Evolutionary conservation across 441 rosid genomes (phyloP).

Genomic region (Populus hybrid): DNA sequence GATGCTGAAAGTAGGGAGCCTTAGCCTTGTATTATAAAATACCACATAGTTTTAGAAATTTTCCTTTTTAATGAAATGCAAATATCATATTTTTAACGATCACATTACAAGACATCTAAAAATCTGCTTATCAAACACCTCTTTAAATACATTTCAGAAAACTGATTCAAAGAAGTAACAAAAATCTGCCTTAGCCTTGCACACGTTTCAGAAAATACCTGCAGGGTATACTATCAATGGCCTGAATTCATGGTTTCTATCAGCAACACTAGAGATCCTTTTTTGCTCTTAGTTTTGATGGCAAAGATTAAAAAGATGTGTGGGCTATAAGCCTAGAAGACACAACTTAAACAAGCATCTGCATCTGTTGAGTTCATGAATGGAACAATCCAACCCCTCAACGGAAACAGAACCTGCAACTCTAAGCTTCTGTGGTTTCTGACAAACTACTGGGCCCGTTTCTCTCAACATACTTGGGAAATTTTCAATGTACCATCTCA

Average conservation of each 20-base stretch:
- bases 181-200: too few species aligned
- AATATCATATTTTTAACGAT: too few species aligned
- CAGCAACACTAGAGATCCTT: neutral
- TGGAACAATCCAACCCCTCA: conserved; percentile 8
- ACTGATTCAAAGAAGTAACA: too few species aligned
- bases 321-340: neutral
- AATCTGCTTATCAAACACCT: too few species aligned
- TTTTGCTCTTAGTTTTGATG: neutral
- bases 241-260: neutral
- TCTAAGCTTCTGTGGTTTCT: neutral
- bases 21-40: too few species aligned
- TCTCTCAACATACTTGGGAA: neutral
- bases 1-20: too few species aligned
- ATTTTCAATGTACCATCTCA: neutral
- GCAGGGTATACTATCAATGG: neutral
- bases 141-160: too few species aligned
- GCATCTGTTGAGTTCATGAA: neutral
- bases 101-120: too few species aligned
- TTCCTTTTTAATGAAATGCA: too few species aligned
- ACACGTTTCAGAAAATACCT: too few species aligned
- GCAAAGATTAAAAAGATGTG: neutral
- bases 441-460: neutral
- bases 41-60: too few species aligned
- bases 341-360: neutral
- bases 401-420: neutral